Evolutionary conservation across 2,329 filamentous ascomycete species (phyloP).

Genomic region (Ceratocystis cacaofunesta): DNA sequence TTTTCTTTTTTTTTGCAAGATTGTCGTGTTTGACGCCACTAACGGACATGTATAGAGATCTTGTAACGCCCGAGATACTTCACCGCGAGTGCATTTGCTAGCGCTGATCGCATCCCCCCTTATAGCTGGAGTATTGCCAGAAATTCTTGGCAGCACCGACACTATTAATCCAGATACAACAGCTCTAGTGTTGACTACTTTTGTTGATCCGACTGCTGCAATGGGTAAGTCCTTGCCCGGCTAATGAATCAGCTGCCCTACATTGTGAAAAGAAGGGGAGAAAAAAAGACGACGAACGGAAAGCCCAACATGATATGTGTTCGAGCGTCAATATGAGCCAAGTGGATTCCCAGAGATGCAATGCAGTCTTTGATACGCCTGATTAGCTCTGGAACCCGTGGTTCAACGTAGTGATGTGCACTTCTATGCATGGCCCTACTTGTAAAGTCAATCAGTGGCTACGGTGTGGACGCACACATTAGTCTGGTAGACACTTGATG

Average conservation of each 20-base stretch:
- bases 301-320: neutral
- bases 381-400: neutral
- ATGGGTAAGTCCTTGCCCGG: neutral
- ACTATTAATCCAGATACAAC: neutral
- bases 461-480: neutral
- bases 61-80: neutral
- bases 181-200: neutral
- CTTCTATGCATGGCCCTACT: neutral
- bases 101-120: neutral
- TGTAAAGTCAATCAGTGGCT: neutral
- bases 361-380: neutral
- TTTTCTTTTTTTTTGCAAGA: neutral
- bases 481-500: neutral
- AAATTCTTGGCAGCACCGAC: neutral
- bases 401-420: neutral
- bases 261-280: neutral
- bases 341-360: neutral
- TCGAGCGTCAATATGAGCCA: neutral
- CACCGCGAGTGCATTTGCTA: neutral
- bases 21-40: conserved; percentile 9
- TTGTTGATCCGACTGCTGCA: neutral
- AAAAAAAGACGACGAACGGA: neutral
- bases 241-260: neutral
- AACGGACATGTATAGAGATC: conserved; percentile 6
- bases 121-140: neutral